Conservation (phyloP, 768 basidiomycete species). For the Mycena latifolia region DNA sequence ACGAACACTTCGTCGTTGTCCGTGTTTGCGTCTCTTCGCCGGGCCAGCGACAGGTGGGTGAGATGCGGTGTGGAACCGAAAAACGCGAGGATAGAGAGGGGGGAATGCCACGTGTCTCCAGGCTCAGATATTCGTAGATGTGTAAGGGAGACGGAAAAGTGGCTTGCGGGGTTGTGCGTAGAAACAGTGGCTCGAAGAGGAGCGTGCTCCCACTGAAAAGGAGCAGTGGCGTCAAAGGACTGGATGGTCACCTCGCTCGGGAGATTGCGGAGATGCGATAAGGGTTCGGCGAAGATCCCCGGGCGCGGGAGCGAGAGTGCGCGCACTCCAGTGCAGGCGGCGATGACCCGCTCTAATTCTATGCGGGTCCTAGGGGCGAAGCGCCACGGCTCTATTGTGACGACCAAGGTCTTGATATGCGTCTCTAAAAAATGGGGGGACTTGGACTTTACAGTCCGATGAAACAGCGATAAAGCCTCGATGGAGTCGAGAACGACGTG, state of each 20-base stretch:
- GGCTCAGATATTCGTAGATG: slow-evolving; percentile 57
- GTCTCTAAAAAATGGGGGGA: slow-evolving; percentile 41
- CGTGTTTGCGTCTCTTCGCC: slow-evolving; percentile 54
- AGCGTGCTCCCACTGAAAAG: slow-evolving; percentile 15
- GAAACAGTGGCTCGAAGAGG: not conserved
- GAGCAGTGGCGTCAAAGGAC: slow-evolving; percentile 39
- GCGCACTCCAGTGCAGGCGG: slow-evolving; percentile 49
- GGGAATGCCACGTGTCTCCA: slow-evolving; percentile 50
- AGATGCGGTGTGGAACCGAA: slow-evolving; percentile 52
- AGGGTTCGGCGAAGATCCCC: slow-evolving; percentile 31
- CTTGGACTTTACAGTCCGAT: slow-evolving; percentile 49
- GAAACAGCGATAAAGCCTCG: slow-evolving; percentile 47
- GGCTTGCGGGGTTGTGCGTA: slow-evolving; percentile 19
- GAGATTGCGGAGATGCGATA: slow-evolving; percentile 33
- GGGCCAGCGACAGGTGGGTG: slow-evolving; percentile 54
- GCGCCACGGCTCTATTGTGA: slow-evolving; percentile 45
- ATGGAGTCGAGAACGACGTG: slow-evolving; percentile 51
- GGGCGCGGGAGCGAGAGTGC: slow-evolving; percentile 41
- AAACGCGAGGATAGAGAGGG: slow-evolving; percentile 45
- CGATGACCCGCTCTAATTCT: slow-evolving; percentile 45
- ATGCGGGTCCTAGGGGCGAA: slow-evolving; percentile 27
- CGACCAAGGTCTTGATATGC: slow-evolving; percentile 52
- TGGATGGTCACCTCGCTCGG: slow-evolving; percentile 44
- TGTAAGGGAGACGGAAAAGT: slow-evolving; percentile 43
- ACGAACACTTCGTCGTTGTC: slow-evolving; percentile 55